Evolutionary conservation across 2,329 filamentous ascomycete species (phyloP).

Genomic region (Rhynchosporium secalis): DNA sequence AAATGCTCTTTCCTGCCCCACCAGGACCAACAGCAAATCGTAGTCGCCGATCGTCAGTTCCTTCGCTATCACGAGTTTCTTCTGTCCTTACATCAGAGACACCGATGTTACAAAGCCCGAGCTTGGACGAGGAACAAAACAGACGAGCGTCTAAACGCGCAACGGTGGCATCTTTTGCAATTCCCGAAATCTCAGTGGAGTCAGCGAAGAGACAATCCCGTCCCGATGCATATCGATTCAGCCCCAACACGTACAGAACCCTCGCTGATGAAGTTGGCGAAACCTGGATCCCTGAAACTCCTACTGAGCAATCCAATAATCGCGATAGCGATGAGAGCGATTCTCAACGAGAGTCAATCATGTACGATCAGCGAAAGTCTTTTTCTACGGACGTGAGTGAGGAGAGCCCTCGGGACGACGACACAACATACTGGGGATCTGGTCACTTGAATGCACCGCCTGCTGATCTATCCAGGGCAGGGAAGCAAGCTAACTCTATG

Average conservation of each 20-base stretch:
- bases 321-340: slow-evolving; percentile 18
- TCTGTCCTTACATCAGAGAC: slow-evolving; percentile 31
- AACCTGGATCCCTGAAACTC: slow-evolving; percentile 45
- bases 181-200: slow-evolving; percentile 16
- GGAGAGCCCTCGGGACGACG: slow-evolving; percentile 44
- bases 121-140: slow-evolving; percentile 33
- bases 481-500: slow-evolving; percentile 45
- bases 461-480: slow-evolving; percentile 46
- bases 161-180: slow-evolving; percentile 33
- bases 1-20: slow-evolving; percentile 49
- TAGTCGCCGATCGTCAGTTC: slow-evolving; percentile 46
- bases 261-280: slow-evolving; percentile 42
- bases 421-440: slow-evolving; percentile 50
- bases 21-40: slow-evolving; percentile 35
- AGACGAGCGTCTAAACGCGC: slow-evolving; percentile 33
- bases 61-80: slow-evolving; percentile 44
- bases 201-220: slow-evolving; percentile 15
- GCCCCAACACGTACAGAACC: slow-evolving; percentile 39
- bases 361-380: slow-evolving; percentile 41
- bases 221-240: slow-evolving; percentile 34
- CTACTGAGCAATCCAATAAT: slow-evolving; percentile 15
- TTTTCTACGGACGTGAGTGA: slow-evolving; percentile 38
- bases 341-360: slow-evolving; percentile 19
- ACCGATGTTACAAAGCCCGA: slow-evolving; percentile 26
- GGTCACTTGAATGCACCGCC: slow-evolving; percentile 51